Conservation (phyloP, 352 stramenopile species). For the Peronospora belbahrii region DNA sequence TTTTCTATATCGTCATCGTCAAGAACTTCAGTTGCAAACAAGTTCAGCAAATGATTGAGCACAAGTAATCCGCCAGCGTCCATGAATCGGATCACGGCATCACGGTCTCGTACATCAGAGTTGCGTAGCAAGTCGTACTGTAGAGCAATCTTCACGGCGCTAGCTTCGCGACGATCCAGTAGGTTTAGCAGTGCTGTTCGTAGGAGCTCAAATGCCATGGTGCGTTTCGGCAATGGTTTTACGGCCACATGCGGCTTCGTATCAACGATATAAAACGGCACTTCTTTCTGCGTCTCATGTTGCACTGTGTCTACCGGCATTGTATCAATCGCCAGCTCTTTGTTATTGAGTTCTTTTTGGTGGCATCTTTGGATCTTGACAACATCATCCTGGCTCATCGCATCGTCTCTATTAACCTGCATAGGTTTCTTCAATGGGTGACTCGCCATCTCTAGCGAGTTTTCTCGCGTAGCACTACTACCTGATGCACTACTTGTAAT, state of each 20-base stretch:
- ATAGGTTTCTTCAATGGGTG: slow-evolving; percentile 29
- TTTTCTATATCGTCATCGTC: slow-evolving; percentile 17
- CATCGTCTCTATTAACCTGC: slow-evolving; percentile 21
- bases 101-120: slow-evolving; percentile 48
- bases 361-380: slow-evolving; percentile 1
- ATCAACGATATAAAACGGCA: slow-evolving; percentile 47
- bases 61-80: slow-evolving; percentile 47
- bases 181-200: slow-evolving; percentile 46
- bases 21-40: slow-evolving; percentile 28
- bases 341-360: neutral
- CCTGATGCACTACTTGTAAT: slow-evolving; percentile 14
- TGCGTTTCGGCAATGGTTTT: slow-evolving; percentile 37
- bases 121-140: slow-evolving; percentile 60
- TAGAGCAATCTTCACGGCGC: slow-evolving; percentile 31
- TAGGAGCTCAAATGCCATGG: slow-evolving; percentile 50
- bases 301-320: neutral
- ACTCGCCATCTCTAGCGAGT: slow-evolving; percentile 32
- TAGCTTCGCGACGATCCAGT: slow-evolving; percentile 39
- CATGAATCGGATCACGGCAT: slow-evolving; percentile 56
- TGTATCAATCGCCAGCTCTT: neutral
- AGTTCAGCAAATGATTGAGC: slow-evolving; percentile 43
- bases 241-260: slow-evolving; percentile 20
- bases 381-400: slow-evolving; percentile 8
- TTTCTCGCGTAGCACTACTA: slow-evolving; percentile 3
- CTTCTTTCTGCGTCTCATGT: slow-evolving; percentile 2